Evolutionary conservation across 306 rosid species (phyloP), one percentile per base, ranked within the genome.

Genomic region (Sphenostylis stenocarpa): DNA sequence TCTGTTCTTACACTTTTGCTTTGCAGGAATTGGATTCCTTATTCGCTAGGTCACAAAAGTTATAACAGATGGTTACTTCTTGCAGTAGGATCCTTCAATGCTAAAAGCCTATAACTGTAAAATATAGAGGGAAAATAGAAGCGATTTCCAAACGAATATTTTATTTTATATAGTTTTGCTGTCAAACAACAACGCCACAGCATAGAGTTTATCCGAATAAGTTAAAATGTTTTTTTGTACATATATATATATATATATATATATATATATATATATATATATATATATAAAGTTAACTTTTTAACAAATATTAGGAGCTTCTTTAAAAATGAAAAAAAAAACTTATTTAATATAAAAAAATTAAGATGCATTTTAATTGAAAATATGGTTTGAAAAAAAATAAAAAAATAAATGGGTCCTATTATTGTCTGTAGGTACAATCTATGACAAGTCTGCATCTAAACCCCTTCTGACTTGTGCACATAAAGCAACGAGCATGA

Each of bases 401-500:
- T 23, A 12, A 12, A 57, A 2, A 64, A 64, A 38, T 38, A 39
- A 14, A 39, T 21, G 36, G 52, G 71, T 17, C 70, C 31, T 11
- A 38, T 17, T 67, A 74, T 74, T 60, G 66, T 77, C 67, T 52
- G 36, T 38, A 67, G 36, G 48, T 65, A 53, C 75, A 66, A 77
- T 28, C 23, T 23, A 78, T 74, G 78, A 73, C 68, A 73, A 83
- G 77, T 78, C 83, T 3, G 82, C 72, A 66, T 66, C 74, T 36
- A 53, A 67, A 45, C 44, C 45, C 62, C 48, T 64, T 74, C 70
- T 77, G 64, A 82, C 76, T 65, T 39, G 66, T 55, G 51, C 43
- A 31, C 44, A 48, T 7, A 44, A 61, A 75, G 75, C 71, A 70
- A 70, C 51, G 43, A 26, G 39, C 67, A 65, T 43, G n/a, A 76